A percentile compares a stretch with the other conserved stretches of the same genome.
These are phyloP conservation scores for Aegilops bicornis DNA, from an alignment of 176 grass and related monocot genomes.

Conservation along the genomic window DNA sequence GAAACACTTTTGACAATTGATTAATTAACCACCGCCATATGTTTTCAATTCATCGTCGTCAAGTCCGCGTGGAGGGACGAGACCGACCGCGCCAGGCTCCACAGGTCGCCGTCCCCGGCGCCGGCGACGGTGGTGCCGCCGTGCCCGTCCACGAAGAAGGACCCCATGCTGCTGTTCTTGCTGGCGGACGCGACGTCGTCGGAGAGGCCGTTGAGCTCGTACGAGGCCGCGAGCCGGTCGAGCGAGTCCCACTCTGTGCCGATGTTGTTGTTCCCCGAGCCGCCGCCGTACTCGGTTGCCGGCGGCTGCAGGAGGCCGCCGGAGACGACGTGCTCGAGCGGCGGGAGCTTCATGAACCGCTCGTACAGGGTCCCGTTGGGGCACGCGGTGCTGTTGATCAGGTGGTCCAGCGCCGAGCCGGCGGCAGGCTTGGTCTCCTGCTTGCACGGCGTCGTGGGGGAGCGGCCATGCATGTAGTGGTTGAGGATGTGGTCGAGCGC, in stretches of 20 bases:
- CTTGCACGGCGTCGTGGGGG: constrained; percentile 34
- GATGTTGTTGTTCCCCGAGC: background rate
- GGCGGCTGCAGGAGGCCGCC: background rate
- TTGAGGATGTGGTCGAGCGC: constrained; percentile 72
- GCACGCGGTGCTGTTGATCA: background rate
- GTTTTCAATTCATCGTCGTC: constrained; percentile 45
- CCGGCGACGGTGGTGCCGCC: background rate
- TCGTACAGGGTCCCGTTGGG: constrained; percentile 32
- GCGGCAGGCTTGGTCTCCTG: constrained; percentile 44
- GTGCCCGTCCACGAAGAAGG: constrained; percentile 42
- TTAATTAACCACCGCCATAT: background rate
- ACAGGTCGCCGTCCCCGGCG: constrained; percentile 64
- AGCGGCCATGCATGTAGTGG: constrained; percentile 56
- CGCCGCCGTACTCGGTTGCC: constrained; percentile 1
- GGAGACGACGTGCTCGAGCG: constrained; percentile 46
- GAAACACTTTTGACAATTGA: background rate
- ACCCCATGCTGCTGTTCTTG: constrained; percentile 22
- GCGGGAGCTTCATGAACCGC: constrained; percentile 71
- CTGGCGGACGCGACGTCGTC: constrained; percentile 38
- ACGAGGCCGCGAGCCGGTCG: constrained; percentile 47
- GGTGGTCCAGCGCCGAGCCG: background rate
- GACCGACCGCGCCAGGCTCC: constrained; percentile 70
- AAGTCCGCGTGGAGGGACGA: constrained; percentile 51
- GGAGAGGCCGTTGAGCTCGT: constrained; percentile 60
- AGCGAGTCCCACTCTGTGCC: constrained; percentile 62